phyloP scores from a whole-genome alignment of 2,329 filamentous ascomycete species.

The Fusarium euwallaceae region DNA sequence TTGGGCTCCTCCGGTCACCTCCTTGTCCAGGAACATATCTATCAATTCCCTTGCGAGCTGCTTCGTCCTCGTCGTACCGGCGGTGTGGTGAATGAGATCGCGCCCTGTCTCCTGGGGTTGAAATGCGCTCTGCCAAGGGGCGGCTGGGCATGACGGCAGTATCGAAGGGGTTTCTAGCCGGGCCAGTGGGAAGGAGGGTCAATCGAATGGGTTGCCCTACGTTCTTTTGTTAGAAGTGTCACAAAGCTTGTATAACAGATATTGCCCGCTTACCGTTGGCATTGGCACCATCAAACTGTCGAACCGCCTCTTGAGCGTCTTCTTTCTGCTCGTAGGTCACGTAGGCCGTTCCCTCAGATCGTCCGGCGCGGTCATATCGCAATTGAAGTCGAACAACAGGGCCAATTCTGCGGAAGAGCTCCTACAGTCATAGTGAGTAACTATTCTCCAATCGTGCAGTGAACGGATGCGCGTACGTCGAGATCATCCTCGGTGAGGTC shows the following conservation, averaged over 20 bases:
- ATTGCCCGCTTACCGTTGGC: slow-evolving; percentile 73
- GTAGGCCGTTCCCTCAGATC: slow-evolving; percentile 86
- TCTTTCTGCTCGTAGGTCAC: slow-evolving; percentile 80
- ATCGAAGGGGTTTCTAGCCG: slow-evolving; percentile 68
- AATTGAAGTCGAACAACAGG: slow-evolving; percentile 77
- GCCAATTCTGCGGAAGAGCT: slow-evolving; percentile 84
- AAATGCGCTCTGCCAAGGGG: slow-evolving; percentile 72
- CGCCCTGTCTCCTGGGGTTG: slow-evolving; percentile 67
- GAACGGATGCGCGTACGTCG: slow-evolving; percentile 65
- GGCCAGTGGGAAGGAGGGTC: slow-evolving; percentile 70
- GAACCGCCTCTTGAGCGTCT: slow-evolving; percentile 81
- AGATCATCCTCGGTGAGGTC: slow-evolving; percentile 89
- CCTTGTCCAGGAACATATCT: slow-evolving; percentile 79
- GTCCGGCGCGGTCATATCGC: slow-evolving; percentile 87
- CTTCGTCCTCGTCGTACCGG: slow-evolving; percentile 66
- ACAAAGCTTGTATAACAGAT: not conserved
- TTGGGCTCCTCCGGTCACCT: slow-evolving; percentile 70
- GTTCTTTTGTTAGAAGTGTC: slow-evolving; percentile 13
- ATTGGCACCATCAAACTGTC: slow-evolving; percentile 89
- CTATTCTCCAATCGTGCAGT: not conserved
- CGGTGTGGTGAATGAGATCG: slow-evolving; percentile 71
- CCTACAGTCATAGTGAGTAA: slow-evolving; percentile 64
- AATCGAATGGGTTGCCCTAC: slow-evolving; percentile 84
- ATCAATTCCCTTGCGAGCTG: slow-evolving; percentile 78
- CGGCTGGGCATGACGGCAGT: slow-evolving; percentile 67